Base-by-base conservation (phyloP, 2,329 filamentous ascomycete genomes). In the Aspergillus pseudonomiae region DNA sequence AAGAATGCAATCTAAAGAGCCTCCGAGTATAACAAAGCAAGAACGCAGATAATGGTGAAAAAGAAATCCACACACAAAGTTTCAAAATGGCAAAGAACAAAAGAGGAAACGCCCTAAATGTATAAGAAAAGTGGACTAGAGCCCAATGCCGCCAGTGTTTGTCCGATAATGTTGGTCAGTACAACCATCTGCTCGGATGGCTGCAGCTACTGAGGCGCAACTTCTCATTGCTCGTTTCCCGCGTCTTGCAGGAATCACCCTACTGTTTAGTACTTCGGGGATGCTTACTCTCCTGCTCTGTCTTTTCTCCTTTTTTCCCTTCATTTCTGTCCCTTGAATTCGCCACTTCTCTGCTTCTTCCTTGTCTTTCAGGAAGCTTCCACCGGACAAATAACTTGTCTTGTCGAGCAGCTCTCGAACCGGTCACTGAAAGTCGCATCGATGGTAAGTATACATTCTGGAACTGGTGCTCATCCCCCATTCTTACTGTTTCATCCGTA, bases 181-280 rank as follows among this genome's bases (percentile, higher is more conserved):
- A 70, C 69, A 65, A 70, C 69, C 64, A 59, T 65, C 60, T 56
- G 58, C 50, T 57, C 69, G 70, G 70, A 66, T 67, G 67, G 61
- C 69, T 71, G 70, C 70, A 72, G 67, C 62, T 56, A 60, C 45
- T 58, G 21, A 57, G 56, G 57, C 58, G 50, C 55, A 59, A 39
- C 54, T 58, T 63, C 55, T 58, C 56, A 59, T 48, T 62, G 21
- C 53, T 14, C 59, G 10, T 48, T 43, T 50, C 43, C 57, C 57
- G 57, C 50, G 28, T 53, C 48, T 34, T 34, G 57, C 19, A 48
- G 28, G 9, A 45, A 34, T 24, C 41, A 32, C 19, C n/a, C n/a
- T 24, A 14, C 43, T 24, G 24, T 53, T 19, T 7, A 28, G 26
- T 28, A 5, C 39, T 21, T 32, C 21, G 19, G 48, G 11, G 28